A percentile compares a stretch with the other conserved stretches of the same genome.
Evolutionary conservation across 2,329 filamentous ascomycete genomes (phyloP).

Genomic region (Ceratocystis alfenasii): DNA sequence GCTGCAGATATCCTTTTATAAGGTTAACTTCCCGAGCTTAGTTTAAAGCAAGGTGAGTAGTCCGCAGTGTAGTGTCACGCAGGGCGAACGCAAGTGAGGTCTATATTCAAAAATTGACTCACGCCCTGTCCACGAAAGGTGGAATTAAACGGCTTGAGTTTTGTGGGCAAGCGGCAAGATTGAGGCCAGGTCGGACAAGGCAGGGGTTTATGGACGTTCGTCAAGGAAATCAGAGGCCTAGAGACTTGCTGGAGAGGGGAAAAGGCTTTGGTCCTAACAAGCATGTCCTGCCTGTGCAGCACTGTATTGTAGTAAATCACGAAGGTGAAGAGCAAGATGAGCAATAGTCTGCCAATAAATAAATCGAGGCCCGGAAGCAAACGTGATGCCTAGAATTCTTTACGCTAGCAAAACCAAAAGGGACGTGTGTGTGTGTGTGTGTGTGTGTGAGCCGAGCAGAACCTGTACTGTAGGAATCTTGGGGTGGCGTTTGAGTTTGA

Average conservation of each 20-base stretch:
- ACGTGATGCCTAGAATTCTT: background rate
- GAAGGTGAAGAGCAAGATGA: background rate
- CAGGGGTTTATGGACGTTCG: background rate
- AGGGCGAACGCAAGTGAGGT: too few species aligned
- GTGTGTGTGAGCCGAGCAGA: background rate
- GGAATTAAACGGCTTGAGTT: too few species aligned
- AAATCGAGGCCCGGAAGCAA: background rate
- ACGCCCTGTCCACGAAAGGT: too few species aligned
- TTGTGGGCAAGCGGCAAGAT: background rate
- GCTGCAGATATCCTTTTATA: too few species aligned
- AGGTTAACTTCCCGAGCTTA: too few species aligned
- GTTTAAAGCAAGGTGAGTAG: too few species aligned
- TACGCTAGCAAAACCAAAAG: background rate
- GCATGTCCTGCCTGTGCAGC: too few species aligned
- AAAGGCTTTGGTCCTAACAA: too few species aligned
- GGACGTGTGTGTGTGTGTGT: background rate
- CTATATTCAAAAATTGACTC: too few species aligned
- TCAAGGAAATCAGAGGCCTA: background rate
- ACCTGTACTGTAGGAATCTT: background rate
- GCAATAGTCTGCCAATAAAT: background rate
- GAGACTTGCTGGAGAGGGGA: too few species aligned
- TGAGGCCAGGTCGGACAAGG: slow-evolving; percentile 10
- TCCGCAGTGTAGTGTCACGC: too few species aligned
- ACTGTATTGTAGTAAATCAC: background rate
- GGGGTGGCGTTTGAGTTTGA: background rate